Percentiles rank a stretch among this genome's conserved stretches.
These are phyloP conservation scores for Skeletonema menzelii DNA, from an alignment of 108 stramenopile genomes.

Conservation along the genomic window DNA sequence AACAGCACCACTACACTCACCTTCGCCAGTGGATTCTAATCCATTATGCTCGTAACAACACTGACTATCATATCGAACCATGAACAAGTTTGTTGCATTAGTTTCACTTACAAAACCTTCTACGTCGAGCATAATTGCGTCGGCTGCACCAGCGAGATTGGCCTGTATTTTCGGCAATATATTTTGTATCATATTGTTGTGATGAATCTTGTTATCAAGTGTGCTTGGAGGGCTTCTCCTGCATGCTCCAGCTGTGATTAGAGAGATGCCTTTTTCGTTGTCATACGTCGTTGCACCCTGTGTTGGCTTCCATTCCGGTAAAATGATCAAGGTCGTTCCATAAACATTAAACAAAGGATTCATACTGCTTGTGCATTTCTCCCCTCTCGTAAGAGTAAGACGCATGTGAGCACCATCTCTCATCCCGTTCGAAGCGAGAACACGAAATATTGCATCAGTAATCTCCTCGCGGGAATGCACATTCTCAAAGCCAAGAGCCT, in stretches of 20 bases:
- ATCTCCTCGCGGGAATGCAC: conserved; percentile 81
- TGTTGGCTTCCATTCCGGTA: conserved; percentile 92
- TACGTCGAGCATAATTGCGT: conserved; percentile 92
- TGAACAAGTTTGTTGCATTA: conserved; percentile 94
- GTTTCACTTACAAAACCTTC: conserved; percentile 92
- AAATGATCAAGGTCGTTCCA: conserved; percentile 89
- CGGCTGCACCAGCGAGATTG: conserved; percentile 84
- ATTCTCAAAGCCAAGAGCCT: conserved; percentile 87
- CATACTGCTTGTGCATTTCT: conserved; percentile 88
- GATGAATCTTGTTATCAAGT: conserved; percentile 91
- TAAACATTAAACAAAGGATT: conserved; percentile 93
- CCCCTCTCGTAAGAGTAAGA: conserved; percentile 89
- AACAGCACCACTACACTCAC: conserved; percentile 48
- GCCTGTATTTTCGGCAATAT: conserved; percentile 95
- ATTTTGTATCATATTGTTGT: conserved; percentile 83
- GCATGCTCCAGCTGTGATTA: conserved; percentile 76
- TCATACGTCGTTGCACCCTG: conserved; percentile 90
- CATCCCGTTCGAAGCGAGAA: conserved; percentile 94
- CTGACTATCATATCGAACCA: conserved; percentile 52
- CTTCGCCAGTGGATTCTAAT: not conserved
- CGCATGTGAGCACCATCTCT: conserved; percentile 90
- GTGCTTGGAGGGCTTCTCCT: conserved; percentile 82
- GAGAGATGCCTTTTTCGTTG: conserved; percentile 77
- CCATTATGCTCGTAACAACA: not conserved
- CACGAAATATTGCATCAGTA: conserved; percentile 86